Conservation (phyloP, 2,329 filamentous ascomycete species). For the Corniculantispora saksenae region DNA sequence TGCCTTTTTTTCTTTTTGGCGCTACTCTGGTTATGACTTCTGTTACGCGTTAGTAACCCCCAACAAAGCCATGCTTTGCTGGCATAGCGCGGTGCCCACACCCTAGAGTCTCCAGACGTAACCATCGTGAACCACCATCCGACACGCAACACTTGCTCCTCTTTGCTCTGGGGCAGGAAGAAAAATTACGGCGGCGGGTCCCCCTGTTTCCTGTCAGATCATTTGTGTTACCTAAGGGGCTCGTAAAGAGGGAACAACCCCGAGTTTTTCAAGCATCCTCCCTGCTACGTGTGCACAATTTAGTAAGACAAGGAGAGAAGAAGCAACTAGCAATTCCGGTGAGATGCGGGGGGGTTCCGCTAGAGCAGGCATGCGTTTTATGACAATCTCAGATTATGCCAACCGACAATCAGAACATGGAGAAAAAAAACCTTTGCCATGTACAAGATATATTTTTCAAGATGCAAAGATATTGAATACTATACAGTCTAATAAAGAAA, state of each 20-base stretch:
- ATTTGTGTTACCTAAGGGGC: slow-evolving; percentile 10
- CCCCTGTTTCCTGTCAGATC: neutral
- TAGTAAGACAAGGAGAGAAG: neutral
- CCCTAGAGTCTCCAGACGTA: neutral
- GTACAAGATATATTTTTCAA: neutral
- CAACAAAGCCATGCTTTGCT: neutral
- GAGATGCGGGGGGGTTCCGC: neutral
- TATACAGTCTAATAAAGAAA: neutral
- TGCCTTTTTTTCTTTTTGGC: neutral
- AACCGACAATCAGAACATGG: neutral
- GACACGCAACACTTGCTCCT: neutral
- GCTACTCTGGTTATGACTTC: neutral
- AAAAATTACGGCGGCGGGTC: neutral
- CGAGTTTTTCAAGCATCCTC: neutral
- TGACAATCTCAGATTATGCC: neutral
- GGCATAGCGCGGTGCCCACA: neutral
- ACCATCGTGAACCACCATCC: slow-evolving; percentile 4
- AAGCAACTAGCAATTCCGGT: slow-evolving; percentile 2
- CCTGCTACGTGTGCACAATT: neutral
- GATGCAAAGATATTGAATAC: neutral
- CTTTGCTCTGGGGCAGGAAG: neutral
- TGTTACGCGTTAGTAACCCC: neutral
- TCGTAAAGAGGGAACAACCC: neutral
- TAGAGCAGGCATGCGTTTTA: neutral
- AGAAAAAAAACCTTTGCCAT: neutral